Percentiles rank a stretch among this genome's conserved stretches.
phyloP scores from a whole-genome alignment of 2,329 filamentous ascomycete genomes.

The Pseudogymnoascus sp. region DNA sequence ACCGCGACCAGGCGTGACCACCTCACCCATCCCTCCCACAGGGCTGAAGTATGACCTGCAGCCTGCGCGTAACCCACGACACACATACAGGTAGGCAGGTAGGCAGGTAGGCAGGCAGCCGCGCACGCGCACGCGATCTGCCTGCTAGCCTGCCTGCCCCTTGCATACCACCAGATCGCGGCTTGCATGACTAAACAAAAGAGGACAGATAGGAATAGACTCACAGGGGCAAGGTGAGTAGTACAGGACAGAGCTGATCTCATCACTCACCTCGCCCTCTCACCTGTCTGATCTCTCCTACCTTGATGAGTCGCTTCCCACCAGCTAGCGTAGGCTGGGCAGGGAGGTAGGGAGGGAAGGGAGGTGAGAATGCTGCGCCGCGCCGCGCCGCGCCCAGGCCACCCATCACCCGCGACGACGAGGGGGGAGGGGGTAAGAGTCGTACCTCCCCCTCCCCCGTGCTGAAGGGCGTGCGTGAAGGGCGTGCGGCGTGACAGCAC shows the following conservation, averaged over 20 bases:
- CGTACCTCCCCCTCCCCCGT: neutral
- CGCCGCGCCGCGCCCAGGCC: neutral
- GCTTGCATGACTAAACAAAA: neutral
- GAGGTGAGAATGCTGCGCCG: neutral
- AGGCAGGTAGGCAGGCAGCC: neutral
- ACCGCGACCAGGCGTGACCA: neutral
- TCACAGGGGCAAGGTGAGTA: too few relatives aligned
- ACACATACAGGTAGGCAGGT: neutral
- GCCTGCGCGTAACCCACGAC: neutral
- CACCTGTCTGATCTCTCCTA: neutral
- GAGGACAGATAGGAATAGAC: neutral
- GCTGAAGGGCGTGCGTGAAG: neutral
- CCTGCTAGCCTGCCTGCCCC: neutral
- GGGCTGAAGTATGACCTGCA: neutral
- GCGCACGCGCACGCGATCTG: neutral
- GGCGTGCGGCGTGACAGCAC: neutral
- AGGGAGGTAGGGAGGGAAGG: neutral
- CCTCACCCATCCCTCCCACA: neutral
- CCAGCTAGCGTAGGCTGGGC: neutral
- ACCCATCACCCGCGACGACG: neutral
- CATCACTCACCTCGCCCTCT: neutral
- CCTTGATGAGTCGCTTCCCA: neutral
- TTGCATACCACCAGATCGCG: neutral
- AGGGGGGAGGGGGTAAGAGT: neutral
- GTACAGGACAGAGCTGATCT: too few relatives aligned